phyloP scores from a whole-genome alignment of 2,329 filamentous ascomycete genomes.

The Hypoxylon sp. region DNA sequence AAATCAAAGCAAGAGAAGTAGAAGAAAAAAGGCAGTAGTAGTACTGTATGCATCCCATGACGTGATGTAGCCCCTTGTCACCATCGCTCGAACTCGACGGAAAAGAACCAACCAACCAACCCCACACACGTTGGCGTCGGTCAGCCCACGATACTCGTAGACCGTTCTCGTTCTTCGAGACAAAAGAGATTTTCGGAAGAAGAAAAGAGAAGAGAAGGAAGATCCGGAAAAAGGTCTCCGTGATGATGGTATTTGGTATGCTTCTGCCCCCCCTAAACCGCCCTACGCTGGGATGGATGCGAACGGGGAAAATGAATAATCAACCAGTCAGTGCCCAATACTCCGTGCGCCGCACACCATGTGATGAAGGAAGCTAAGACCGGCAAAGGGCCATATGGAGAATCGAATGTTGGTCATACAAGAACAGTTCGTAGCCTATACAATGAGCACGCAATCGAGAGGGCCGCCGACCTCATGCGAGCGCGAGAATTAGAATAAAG shows the following conservation, averaged over 20 bases:
- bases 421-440: constrained; percentile 37
- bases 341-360: constrained; percentile 39
- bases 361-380: constrained; percentile 10
- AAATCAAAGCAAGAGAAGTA: background rate
- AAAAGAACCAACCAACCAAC: background rate
- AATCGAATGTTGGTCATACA: constrained; percentile 32
- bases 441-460: constrained; percentile 33
- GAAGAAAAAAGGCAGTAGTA: background rate
- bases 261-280: constrained; percentile 5
- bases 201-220: constrained; percentile 6
- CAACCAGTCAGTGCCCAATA: constrained; percentile 15
- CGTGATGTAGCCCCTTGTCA: too few species aligned
- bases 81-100: constrained; percentile 2
- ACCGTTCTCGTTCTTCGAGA: constrained; percentile 26
- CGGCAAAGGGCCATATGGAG: constrained; percentile 12
- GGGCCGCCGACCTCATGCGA: constrained; percentile 39
- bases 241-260: constrained; percentile 26
- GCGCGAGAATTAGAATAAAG: constrained; percentile 23
- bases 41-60: constrained; percentile 14
- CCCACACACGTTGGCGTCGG: constrained; percentile 16
- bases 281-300: constrained; percentile 8
- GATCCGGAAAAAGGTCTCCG: constrained; percentile 12
- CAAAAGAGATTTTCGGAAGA: constrained; percentile 23
- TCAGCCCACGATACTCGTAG: constrained; percentile 28
- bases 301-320: constrained; percentile 2